Evolutionary conservation across 1,139 yeast species (phyloP).

Genomic region (Hansenula sp.): DNA sequence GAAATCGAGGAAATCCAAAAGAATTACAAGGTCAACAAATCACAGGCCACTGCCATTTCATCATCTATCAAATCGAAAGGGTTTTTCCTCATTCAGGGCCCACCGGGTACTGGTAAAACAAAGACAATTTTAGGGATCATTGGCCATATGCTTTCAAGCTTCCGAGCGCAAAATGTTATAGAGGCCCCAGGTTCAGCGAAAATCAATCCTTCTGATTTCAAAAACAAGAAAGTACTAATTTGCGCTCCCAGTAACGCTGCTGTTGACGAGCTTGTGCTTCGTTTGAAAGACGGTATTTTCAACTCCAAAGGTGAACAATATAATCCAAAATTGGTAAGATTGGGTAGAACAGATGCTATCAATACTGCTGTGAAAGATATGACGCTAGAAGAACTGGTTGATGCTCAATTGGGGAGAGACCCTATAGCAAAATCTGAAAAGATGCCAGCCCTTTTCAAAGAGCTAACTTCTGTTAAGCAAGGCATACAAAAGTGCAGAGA

Average conservation of each 20-base stretch:
- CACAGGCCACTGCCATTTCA: conserved; percentile 87
- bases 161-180: conserved; percentile 27
- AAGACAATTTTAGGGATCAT: conserved; percentile 92
- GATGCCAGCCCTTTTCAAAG: conserved; percentile 27
- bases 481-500: conserved; percentile 44
- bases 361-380: conserved; percentile 78
- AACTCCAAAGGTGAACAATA: conserved; percentile 54
- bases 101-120: conserved; percentile 98
- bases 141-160: conserved; percentile 62
- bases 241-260: conserved; percentile 99
- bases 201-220: conserved; percentile 17
- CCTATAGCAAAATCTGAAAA: conserved; percentile 26
- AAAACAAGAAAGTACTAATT: conserved; percentile 59
- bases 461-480: conserved; percentile 31
- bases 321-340: conserved; percentile 74
- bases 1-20: conserved; percentile 39
- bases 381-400: conserved; percentile 86
- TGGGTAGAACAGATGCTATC: conserved; percentile 89
- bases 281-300: conserved; percentile 72
- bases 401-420: conserved; percentile 49
- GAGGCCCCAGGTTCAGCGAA: conserved; percentile 17
- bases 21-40: conserved; percentile 65
- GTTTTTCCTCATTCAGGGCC: conserved; percentile 92
- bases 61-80: conserved; percentile 70
- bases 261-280: conserved; percentile 90